Evolutionary conservation across 2,329 filamentous ascomycete genomes (phyloP), one percentile per base, ranked within the genome.

Genomic region (Aspergillus sp.): DNA sequence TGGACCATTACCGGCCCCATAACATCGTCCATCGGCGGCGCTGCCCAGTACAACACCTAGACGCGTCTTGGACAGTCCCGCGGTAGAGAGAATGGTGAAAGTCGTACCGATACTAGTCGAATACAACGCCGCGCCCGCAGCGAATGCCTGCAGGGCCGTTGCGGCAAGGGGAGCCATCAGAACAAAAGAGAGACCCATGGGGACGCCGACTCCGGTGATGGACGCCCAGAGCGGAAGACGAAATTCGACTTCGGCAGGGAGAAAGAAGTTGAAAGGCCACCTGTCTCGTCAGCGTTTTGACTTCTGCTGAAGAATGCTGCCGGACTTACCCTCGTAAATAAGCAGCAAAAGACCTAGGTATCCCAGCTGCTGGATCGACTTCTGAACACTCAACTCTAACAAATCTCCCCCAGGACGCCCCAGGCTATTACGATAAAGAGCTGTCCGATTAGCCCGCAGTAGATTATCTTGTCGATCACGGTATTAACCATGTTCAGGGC

Each of bases 1-100:
- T 86, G 81, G 0, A 89, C 84, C 80, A 91, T 85, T 6, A 90
- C 80, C 7, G 91, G 69, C 0, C 86, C 86, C 1, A 87, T 78
- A 0, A 91, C 83, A 66, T 93, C 87, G 60, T 93, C 88, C 69
- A 93, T 80, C 80, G 38, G 19, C 38, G 5, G 19, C 38, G 12
- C 38, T 86, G 0, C 86, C 87, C 1, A 90, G 71, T 0, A 90
- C 78, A 19, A 66, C 80, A 51, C 67, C 86, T 0, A 82, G 60
- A 4, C 78, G 66, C 17, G 74, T 80, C 3, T 69, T 63, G 6
- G 66, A 68, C 17, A 83, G 65, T 2, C 74, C 74, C 5, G 79
- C 81, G 10, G 86, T 82, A 0, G 75, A 77, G 0, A 84, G 63
- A 4, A 84, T 73, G 0, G 79, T 76, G 53, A 83, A 83, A 0